Base-by-base conservation (phyloP, 2,329 filamentous ascomycete species). In the Cadophora gregata region DNA sequence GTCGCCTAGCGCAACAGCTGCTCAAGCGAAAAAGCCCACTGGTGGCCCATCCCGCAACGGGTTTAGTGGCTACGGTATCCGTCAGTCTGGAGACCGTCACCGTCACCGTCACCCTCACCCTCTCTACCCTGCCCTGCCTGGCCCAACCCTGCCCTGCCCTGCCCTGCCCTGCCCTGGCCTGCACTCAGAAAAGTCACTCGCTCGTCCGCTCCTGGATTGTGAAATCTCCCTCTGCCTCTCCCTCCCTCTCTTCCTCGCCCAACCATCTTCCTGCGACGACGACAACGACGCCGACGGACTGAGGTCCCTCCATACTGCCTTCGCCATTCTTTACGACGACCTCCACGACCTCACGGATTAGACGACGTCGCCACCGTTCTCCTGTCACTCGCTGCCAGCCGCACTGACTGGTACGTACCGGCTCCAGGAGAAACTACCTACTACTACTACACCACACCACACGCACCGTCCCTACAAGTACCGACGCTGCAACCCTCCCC, bases 391-490 rank as follows among this genome's bases (percentile, higher is more conserved):
- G 55, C 64, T 61, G 56, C 48, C 50, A 42, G 31, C 53, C 53
- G 53, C 53, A 58, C 31, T 33, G 51, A 56, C 51, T 21, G 51
- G 51, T 31, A 36, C 29, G 38, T 42, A 42, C 38, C 21, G 42
- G 42, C 21, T 29, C 24, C 48, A 51, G 48, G 31, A 58, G 53
- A 58, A 36, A 58, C 19, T 47, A 36, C 31, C 50, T 14, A 58
- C 19, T 38, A 42, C 31, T 7, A 58, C 53, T 21, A 51, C 48
- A 47, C 42, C 19, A 47, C n/a, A n/a, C n/a, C n/a, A n/a, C n/a
- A n/a, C 48, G 48, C 53, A 58, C 31, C 21, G 19, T 58, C 21
- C 29, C 31, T 58, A 21, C 63, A 67, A 67, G 66, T 71, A 70
- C 69, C 69, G 67, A 67, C 56, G 45, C 53, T 58, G 59, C 65